These are phyloP conservation scores for Coemansia sp. DNA, from an alignment of 192 early-diverging fungal genomes.

Conservation along the genomic window DNA sequence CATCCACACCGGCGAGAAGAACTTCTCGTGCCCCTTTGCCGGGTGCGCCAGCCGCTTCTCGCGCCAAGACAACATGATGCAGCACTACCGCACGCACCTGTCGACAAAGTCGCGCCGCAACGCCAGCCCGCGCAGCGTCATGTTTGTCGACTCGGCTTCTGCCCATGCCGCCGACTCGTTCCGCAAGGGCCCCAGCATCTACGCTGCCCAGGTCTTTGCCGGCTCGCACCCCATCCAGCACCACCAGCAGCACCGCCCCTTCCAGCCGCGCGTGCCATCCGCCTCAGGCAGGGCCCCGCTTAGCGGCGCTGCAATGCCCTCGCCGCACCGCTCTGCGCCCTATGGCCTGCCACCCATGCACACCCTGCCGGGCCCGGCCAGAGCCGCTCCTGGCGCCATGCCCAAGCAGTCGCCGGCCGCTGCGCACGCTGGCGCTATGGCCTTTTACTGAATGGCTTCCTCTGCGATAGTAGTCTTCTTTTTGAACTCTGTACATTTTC, in stretches of 20 bases:
- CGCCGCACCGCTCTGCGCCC: background rate
- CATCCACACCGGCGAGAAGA: conserved; percentile 84
- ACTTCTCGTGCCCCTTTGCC: conserved; percentile 67
- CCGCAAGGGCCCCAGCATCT: conserved; percentile 31
- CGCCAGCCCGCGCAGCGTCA: conserved; percentile 29
- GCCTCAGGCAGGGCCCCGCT: conserved; percentile 19
- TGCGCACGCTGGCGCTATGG: conserved; percentile 33
- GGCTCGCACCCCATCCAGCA: conserved; percentile 42
- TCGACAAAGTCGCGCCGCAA: conserved; percentile 64
- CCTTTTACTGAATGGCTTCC: conserved; percentile 20
- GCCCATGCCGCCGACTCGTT: conserved; percentile 20
- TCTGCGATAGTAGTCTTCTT: background rate
- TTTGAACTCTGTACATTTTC: conserved; percentile 20
- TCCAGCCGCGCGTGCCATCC: conserved; percentile 15
- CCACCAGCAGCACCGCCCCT: conserved; percentile 36
- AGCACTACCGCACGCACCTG: conserved; percentile 81
- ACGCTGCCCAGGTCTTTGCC: conserved; percentile 35
- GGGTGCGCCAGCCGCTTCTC: conserved; percentile 76
- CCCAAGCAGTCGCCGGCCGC: conserved; percentile 40
- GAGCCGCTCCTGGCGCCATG: conserved; percentile 19
- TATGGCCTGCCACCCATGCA: conserved; percentile 44
- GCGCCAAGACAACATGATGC: conserved; percentile 86
- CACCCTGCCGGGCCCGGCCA: conserved; percentile 21
- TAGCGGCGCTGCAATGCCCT: background rate
- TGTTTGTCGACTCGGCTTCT: conserved; percentile 30